phyloP scores from a whole-genome alignment of 805 yeast genomes.

The Ogataea paradorogensis region DNA sequence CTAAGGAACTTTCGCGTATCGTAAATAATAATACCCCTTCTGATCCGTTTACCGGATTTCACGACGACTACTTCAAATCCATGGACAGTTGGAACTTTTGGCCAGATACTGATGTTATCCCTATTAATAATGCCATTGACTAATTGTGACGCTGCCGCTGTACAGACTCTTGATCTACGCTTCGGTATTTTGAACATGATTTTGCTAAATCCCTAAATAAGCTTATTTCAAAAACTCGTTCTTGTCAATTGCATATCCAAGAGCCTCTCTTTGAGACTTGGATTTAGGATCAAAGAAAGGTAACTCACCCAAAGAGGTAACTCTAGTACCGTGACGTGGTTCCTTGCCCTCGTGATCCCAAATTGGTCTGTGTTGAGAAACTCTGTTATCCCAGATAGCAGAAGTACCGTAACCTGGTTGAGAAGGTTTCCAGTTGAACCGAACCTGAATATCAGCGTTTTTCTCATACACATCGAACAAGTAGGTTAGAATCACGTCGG shows the following conservation, averaged over 20 bases:
- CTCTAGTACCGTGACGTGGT: constrained; percentile 53
- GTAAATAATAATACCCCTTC: neutral
- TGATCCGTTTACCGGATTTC: neutral
- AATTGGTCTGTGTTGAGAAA: constrained; percentile 43
- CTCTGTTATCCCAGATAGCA: constrained; percentile 50
- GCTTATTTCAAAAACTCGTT: constrained; percentile 2
- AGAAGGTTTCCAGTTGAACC: constrained; percentile 45
- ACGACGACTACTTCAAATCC: constrained; percentile 1
- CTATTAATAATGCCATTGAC: too few relatives aligned
- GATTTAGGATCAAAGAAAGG: constrained; percentile 51
- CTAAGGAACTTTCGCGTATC: neutral
- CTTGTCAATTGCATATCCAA: constrained; percentile 34
- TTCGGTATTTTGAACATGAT: neutral
- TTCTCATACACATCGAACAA: constrained; percentile 42
- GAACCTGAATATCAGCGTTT: constrained; percentile 53
- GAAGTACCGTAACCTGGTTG: constrained; percentile 40
- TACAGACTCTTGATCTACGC: too few relatives aligned
- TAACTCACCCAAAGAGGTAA: constrained; percentile 50
- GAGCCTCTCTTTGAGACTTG: constrained; percentile 51
- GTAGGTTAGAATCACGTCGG: constrained; percentile 45
- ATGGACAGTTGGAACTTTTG: constrained; percentile 4
- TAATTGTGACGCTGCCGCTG: too few relatives aligned
- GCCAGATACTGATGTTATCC: neutral
- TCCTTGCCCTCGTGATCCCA: constrained; percentile 42
- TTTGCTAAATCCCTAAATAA: neutral